Evolutionary conservation across 2,329 filamentous ascomycete species (phyloP).

Genomic region (Bipolaris cookei): DNA sequence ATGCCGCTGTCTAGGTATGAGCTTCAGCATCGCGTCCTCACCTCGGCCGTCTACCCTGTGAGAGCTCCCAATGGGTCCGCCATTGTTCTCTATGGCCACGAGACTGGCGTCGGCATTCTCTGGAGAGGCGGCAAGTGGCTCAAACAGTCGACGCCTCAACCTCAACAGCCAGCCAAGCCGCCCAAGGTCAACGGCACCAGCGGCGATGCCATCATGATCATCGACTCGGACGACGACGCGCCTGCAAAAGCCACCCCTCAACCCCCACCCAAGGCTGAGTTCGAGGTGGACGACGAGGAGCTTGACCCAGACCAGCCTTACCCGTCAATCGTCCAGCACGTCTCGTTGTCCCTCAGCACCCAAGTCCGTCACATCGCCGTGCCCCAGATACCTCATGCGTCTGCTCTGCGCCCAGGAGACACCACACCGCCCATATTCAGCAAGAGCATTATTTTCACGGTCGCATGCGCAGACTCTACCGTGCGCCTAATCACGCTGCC

Average conservation of each 20-base stretch:
- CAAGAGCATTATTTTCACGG: conserved; percentile 60
- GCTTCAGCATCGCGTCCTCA: conserved; percentile 63
- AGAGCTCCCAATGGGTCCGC: conserved; percentile 67
- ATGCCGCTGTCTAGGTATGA: conserved; percentile 59
- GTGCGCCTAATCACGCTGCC: conserved; percentile 62
- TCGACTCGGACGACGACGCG: conserved; percentile 64
- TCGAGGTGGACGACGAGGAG: conserved; percentile 63
- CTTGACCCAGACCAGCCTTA: conserved; percentile 63
- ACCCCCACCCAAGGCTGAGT: conserved; percentile 49
- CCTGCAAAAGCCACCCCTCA: conserved; percentile 32
- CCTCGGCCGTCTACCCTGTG: conserved; percentile 63
- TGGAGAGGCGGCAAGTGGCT: conserved; percentile 66
- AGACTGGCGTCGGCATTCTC: conserved; percentile 62
- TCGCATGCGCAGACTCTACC: conserved; percentile 63
- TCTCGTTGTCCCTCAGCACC: conserved; percentile 62
- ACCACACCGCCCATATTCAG: conserved; percentile 57
- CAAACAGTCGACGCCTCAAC: conserved; percentile 39
- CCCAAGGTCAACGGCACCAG: conserved; percentile 52
- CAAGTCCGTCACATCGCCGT: conserved; percentile 62
- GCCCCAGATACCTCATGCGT: conserved; percentile 48
- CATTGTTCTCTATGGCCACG: conserved; percentile 65
- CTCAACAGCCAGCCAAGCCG: conserved; percentile 40
- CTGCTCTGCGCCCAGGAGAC: conserved; percentile 39
- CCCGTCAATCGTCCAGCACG: conserved; percentile 59
- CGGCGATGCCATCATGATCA: conserved; percentile 59